A percentile compares a stretch with the other conserved stretches of the same genome.
Evolutionary conservation across 1,284 basidiomycete species (phyloP).

Genomic region (Ustilago cynodontis): DNA sequence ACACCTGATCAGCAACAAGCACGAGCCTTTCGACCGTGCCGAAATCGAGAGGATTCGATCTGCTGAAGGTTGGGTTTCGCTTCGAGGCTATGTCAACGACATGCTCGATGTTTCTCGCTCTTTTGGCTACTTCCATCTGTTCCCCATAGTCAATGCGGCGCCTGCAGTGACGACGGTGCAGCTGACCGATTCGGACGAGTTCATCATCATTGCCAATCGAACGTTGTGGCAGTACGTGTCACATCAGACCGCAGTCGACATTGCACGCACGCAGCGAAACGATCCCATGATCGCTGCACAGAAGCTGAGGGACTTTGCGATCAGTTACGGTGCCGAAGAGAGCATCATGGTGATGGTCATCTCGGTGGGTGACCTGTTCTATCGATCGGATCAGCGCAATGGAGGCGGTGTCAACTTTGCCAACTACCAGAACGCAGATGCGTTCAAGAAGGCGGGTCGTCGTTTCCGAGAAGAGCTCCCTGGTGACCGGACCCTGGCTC

Average conservation of each 20-base stretch:
- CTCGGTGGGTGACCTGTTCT: conserved; percentile 83
- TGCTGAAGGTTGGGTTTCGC: conserved; percentile 95
- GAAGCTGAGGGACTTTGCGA: conserved; percentile 94
- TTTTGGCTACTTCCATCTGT: conserved; percentile 92
- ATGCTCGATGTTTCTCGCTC: conserved; percentile 90
- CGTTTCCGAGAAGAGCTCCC: conserved; percentile 60
- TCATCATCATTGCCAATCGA: conserved; percentile 93
- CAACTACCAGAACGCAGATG: conserved; percentile 42
- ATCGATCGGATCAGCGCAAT: conserved; percentile 68
- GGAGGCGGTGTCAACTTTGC: conserved; percentile 28
- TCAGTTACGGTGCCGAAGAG: conserved; percentile 94
- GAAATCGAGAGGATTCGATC: conserved; percentile 89
- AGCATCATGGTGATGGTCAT: conserved; percentile 99
- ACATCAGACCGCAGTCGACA: conserved; percentile 96
- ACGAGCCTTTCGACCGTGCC: conserved; percentile 88
- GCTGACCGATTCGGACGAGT: conserved; percentile 89
- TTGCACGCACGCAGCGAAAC: conserved; percentile 83
- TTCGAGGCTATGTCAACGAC: conserved; percentile 92
- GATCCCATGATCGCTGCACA: conserved; percentile 98
- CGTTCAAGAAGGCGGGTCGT: conserved; percentile 58
- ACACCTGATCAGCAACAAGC: conserved; percentile 81
- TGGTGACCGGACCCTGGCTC: conserved; percentile 71
- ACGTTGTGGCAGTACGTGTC: conserved; percentile 95
- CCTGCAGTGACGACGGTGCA: conserved; percentile 82
- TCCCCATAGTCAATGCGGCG: conserved; percentile 89